A percentile compares a stretch with the other conserved stretches of the same genome.
These are phyloP conservation scores for Phytophthora capsici DNA, from an alignment of 352 stramenopile species.

Conservation along the genomic window DNA sequence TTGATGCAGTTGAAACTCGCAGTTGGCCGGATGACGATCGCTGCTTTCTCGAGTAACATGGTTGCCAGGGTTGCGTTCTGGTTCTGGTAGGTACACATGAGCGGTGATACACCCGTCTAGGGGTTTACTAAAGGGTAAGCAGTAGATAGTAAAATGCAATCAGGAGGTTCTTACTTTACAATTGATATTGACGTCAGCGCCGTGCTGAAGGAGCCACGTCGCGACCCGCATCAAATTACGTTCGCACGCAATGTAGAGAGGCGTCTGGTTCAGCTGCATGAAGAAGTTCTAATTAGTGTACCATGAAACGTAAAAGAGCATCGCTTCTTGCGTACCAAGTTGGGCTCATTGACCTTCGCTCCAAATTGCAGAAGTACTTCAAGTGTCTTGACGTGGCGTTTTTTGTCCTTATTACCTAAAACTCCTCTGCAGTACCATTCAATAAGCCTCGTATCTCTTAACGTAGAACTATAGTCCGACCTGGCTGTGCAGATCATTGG, in stretches of 20 bases:
- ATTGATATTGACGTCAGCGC: constrained; percentile 57
- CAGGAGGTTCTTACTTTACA: constrained; percentile 39
- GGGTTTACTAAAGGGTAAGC: background rate
- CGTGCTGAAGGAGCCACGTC: constrained; percentile 60
- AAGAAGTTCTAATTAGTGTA: no score
- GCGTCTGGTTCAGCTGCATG: constrained; percentile 59
- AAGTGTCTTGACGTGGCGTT: constrained; percentile 63
- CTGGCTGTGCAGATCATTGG: constrained; percentile 67
- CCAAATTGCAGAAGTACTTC: constrained; percentile 61
- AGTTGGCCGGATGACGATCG: constrained; percentile 39
- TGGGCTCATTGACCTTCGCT: constrained; percentile 58
- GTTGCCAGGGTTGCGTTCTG: constrained; percentile 49
- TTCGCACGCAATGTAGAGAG: constrained; percentile 65
- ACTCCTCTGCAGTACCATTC: constrained; percentile 34
- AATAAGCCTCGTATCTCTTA: background rate
- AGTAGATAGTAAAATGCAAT: background rate
- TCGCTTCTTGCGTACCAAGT: constrained; percentile 32
- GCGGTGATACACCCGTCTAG: constrained; percentile 44
- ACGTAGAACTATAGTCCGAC: constrained; percentile 12
- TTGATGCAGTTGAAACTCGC: constrained; percentile 45
- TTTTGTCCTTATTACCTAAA: constrained; percentile 49
- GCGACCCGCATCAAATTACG: constrained; percentile 46
- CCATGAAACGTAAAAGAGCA: no score
- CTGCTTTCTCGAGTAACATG: constrained; percentile 56
- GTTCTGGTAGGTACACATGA: constrained; percentile 67